Percentiles rank a stretch among this genome's conserved stretches.
Conservation (phyloP, 208 protist genomes). For the Wallacemonas collosoma region DNA sequence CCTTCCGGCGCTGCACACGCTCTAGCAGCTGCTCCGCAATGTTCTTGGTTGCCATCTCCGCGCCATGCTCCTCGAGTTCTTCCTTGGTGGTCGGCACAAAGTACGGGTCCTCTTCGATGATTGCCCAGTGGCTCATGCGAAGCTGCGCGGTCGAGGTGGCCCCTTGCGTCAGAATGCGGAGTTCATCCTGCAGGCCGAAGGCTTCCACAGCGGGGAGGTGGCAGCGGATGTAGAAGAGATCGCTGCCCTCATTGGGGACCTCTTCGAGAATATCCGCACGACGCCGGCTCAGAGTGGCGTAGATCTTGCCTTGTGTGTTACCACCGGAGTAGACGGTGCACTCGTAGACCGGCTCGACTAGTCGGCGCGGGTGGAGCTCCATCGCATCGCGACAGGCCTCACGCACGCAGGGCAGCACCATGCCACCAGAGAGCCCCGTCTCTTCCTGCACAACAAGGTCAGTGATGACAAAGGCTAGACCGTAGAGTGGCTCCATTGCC, state of each 20-base stretch:
- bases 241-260: slow-evolving; percentile 96
- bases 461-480: slow-evolving; percentile 89
- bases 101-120: slow-evolving; percentile 96
- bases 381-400: slow-evolving; percentile 95
- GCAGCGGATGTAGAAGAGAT: slow-evolving; percentile 95
- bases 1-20: slow-evolving; percentile 85
- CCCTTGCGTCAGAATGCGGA: slow-evolving; percentile 94
- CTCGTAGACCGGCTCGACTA: slow-evolving; percentile 97
- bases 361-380: slow-evolving; percentile 84
- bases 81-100: slow-evolving; percentile 97
- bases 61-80: slow-evolving; percentile 95
- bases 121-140: slow-evolving; percentile 94
- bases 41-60: slow-evolving; percentile 88
- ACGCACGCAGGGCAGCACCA: slow-evolving; percentile 94
- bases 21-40: slow-evolving; percentile 86
- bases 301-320: slow-evolving; percentile 86
- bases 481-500: slow-evolving; percentile 97
- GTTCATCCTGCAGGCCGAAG: slow-evolving; percentile 97
- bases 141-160: slow-evolving; percentile 95
- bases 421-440: slow-evolving; percentile 74
- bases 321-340: slow-evolving; percentile 96
- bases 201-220: slow-evolving; percentile 96
- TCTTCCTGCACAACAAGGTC: slow-evolving; percentile 53
- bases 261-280: slow-evolving; percentile 94
- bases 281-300: slow-evolving; percentile 85